Conservation (phyloP, 305 asterid genomes). For the Striga hermonthica region DNA sequence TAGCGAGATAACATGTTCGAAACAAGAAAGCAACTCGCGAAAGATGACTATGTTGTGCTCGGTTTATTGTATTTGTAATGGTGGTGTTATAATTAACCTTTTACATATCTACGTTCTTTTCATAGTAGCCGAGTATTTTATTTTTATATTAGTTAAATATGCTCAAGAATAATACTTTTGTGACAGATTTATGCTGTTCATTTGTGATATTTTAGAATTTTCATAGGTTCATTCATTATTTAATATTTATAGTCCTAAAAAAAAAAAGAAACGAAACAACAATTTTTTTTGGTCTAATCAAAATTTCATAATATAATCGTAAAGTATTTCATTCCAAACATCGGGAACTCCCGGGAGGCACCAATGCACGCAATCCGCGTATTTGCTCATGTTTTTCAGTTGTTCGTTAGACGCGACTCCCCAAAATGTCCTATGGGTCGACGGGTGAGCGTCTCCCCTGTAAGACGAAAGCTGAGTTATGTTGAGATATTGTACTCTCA, state of each 20-base stretch:
- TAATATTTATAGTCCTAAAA: neutral
- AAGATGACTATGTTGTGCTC: too few relatives aligned
- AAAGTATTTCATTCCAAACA: slow-evolving; percentile 63
- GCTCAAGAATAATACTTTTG: too few relatives aligned
- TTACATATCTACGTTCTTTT: too few relatives aligned
- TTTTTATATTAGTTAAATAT: too few relatives aligned
- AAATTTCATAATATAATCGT: slow-evolving; percentile 42
- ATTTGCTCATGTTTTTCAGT: slow-evolving; percentile 30
- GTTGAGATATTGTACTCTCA: slow-evolving; percentile 44
- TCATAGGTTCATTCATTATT: too few relatives aligned
- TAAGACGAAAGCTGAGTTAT: slow-evolving; percentile 57
- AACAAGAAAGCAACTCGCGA: too few relatives aligned
- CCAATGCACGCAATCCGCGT: slow-evolving; percentile 73
- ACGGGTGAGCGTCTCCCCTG: slow-evolving; percentile 64
- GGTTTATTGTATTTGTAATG: too few relatives aligned
- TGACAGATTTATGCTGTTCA: too few relatives aligned
- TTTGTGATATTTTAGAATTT: too few relatives aligned
- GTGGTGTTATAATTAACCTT: too few relatives aligned
- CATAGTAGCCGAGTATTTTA: too few relatives aligned
- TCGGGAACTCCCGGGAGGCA: slow-evolving; percentile 88
- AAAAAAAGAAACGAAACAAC: neutral
- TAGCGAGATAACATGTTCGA: too few relatives aligned
- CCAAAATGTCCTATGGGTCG: slow-evolving; percentile 41
- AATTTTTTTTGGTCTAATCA: neutral
- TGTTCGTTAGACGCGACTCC: slow-evolving; percentile 31